Evolutionary conservation across 805 yeast species (phyloP).

Genomic region (Wickerhamiella brachini): DNA sequence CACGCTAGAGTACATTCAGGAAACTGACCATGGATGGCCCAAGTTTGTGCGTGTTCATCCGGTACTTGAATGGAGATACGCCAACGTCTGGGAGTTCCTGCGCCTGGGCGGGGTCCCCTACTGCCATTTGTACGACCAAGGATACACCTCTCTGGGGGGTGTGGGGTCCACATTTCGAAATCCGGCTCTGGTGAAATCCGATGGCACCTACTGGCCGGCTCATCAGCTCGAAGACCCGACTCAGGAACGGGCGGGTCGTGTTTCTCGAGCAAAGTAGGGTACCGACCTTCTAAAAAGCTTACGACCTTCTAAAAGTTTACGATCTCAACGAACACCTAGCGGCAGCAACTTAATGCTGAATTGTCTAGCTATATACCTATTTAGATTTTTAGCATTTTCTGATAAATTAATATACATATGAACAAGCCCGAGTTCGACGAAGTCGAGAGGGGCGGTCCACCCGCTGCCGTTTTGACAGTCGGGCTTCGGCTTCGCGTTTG

Average conservation of each 20-base stretch:
- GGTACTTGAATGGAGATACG: constrained; percentile 72
- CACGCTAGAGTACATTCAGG: constrained; percentile 43
- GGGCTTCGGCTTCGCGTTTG: not conserved
- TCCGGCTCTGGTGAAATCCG: constrained; percentile 35
- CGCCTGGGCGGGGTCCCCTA: constrained; percentile 45
- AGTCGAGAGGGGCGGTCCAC: not conserved
- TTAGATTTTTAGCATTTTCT: not conserved
- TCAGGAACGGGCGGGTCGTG: constrained; percentile 39
- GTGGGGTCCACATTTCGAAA: constrained; percentile 55
- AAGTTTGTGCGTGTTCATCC: constrained; percentile 74
- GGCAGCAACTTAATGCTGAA: not conserved
- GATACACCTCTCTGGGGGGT: constrained; percentile 88
- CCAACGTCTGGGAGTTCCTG: constrained; percentile 71
- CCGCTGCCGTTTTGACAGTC: not conserved
- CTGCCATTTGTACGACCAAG: constrained; percentile 64
- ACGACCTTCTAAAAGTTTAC: not conserved
- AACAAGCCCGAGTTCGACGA: not conserved
- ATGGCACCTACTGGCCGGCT: constrained; percentile 39
- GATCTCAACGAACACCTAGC: not conserved
- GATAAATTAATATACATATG: not conserved
- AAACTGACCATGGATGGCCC: constrained; percentile 90
- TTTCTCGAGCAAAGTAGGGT: not conserved
- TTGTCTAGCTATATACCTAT: no score
- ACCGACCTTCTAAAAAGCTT: no score
- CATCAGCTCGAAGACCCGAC: constrained; percentile 34